Evolutionary conservation across 2,329 filamentous ascomycete species (phyloP).

Genomic region (Lecanicillium sp.): DNA sequence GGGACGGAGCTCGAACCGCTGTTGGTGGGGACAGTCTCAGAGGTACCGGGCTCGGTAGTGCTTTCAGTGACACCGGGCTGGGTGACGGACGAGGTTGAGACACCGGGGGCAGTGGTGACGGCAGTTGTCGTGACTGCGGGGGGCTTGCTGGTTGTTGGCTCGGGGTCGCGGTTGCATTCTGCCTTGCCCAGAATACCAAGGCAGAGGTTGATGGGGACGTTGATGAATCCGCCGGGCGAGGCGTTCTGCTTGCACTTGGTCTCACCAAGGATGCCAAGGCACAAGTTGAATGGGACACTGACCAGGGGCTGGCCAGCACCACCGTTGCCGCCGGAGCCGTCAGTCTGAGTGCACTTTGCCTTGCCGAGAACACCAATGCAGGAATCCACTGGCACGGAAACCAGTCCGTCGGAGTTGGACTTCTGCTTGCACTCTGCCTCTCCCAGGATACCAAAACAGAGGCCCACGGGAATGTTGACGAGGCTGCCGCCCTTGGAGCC

Average conservation of each 20-base stretch:
- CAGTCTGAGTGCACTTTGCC: neutral
- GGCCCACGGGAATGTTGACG: neutral
- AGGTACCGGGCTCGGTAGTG: neutral
- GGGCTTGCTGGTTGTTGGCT: neutral
- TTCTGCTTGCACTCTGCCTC: neutral
- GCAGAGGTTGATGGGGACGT: constrained; percentile 2
- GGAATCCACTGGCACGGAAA: neutral
- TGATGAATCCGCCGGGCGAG: neutral
- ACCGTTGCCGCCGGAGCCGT: neutral
- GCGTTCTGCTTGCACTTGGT: constrained; percentile 2
- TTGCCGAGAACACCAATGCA: neutral
- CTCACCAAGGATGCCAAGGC: constrained; percentile 3
- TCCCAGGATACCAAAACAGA: neutral
- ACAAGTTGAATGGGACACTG: neutral
- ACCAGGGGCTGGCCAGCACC: constrained; percentile 16
- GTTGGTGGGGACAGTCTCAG: neutral
- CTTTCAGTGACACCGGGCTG: neutral
- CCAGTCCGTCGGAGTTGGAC: neutral
- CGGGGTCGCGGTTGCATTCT: neutral
- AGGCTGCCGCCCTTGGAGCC: neutral
- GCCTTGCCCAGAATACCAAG: neutral
- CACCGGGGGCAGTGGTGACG: neutral
- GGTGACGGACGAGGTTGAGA: neutral
- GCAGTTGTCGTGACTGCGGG: neutral
- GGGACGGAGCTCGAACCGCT: neutral